Evolutionary conservation across 106 monocot genomes (phyloP).

Genomic region (Cymbidium sinense): DNA sequence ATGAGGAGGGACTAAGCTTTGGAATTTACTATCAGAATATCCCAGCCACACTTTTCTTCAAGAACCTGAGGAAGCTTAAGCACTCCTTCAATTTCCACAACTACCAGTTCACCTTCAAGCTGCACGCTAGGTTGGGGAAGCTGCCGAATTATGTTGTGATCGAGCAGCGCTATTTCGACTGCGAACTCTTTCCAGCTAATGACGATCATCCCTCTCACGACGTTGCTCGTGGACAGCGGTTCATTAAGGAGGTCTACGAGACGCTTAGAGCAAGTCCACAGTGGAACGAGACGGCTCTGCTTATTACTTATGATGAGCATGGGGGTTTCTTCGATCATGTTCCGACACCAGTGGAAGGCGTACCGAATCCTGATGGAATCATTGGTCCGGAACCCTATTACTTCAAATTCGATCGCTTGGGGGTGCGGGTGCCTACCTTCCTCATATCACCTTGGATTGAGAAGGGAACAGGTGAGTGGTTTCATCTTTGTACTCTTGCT

Average conservation of each 20-base stretch:
- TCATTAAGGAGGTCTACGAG: too few species aligned
- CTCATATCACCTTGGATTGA: conserved; percentile 92
- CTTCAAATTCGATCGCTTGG: conserved; percentile 81
- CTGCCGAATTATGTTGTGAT: conserved; percentile 75
- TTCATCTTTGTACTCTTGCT: not conserved
- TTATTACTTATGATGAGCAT: too few species aligned
- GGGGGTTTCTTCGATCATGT: conserved; percentile 95
- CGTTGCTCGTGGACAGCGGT: too few species aligned
- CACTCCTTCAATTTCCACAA: conserved; percentile 55
- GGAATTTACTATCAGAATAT: too few species aligned
- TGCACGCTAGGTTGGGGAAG: conserved; percentile 54
- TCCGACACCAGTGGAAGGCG: conserved; percentile 67
- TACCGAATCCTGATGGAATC: conserved; percentile 85
- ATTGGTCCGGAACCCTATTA: too few species aligned
- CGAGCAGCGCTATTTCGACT: conserved; percentile 77
- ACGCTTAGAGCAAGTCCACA: too few species aligned
- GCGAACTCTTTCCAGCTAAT: conserved; percentile 53
- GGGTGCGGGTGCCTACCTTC: conserved; percentile 69
- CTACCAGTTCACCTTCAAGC: conserved; percentile 63
- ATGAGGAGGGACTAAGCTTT: too few species aligned
- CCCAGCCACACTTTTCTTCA: conserved; percentile 74
- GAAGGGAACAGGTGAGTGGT: conserved; percentile 38
- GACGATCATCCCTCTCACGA: too few species aligned
- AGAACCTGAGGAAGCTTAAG: conserved; percentile 68
- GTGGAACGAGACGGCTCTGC: too few species aligned